These are phyloP conservation scores for Yamadazyma atmosphaerica DNA, from an alignment of 1,139 yeast genomes.

Conservation along the genomic window DNA sequence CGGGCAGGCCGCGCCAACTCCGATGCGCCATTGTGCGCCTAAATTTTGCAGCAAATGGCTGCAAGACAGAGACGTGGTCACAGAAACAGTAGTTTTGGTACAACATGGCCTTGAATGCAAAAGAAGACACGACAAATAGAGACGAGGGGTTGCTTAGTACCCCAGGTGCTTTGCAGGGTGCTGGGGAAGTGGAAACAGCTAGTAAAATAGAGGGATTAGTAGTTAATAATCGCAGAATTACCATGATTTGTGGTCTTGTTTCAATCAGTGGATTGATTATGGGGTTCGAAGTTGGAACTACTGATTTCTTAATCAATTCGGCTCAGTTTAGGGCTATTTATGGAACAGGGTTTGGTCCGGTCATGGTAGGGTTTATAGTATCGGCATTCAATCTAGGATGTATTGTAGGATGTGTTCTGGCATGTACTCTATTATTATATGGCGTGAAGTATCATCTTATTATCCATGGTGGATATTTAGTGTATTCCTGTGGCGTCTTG, in stretches of 20 bases:
- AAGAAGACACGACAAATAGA: too few species aligned
- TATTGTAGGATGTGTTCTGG: slow-evolving; percentile 24
- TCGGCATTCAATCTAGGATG: slow-evolving; percentile 32
- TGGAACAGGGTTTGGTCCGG: slow-evolving; percentile 3
- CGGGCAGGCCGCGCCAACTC: too few species aligned
- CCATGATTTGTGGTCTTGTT: slow-evolving; percentile 8
- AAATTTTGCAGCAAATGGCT: too few species aligned
- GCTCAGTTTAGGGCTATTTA: slow-evolving; percentile 9
- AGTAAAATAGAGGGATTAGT: too few species aligned
- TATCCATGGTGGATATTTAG: slow-evolving; percentile 9
- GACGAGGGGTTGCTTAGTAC: too few species aligned
- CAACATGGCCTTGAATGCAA: too few species aligned
- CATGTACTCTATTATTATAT: neutral
- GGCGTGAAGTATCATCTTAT: slow-evolving; percentile 4
- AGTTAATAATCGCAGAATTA: slow-evolving; percentile 1
- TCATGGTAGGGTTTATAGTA: slow-evolving; percentile 22
- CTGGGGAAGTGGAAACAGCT: too few species aligned
- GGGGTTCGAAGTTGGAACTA: slow-evolving; percentile 41
- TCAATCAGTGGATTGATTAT: slow-evolving; percentile 24
- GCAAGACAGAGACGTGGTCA: too few species aligned
- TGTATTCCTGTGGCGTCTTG: slow-evolving; percentile 11
- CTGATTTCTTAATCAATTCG: slow-evolving; percentile 22
- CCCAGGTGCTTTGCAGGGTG: too few species aligned
- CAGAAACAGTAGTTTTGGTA: too few species aligned
- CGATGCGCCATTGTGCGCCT: too few species aligned